Evolutionary conservation across 345 rosid genomes (phyloP).

Genomic region (Brassica napus): Da-Ae NC_063447.1:39427501-39428000

Average conservation of each 20-base stretch:
- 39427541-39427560: background rate
- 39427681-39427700: background rate
- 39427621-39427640: background rate
- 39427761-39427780: background rate
- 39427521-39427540: background rate
- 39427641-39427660: background rate
- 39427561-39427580: background rate
- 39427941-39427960: background rate
- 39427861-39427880: background rate
- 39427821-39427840: background rate
- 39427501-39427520: too few species aligned
- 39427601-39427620: background rate
- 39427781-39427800: background rate
- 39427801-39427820: background rate
- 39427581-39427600: background rate
- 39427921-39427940: background rate
- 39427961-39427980: background rate
- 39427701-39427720: background rate
- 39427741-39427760: background rate
- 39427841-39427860: background rate
- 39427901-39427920: background rate
- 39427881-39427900: background rate
- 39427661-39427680: background rate
- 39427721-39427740: background rate
- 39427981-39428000: background rate